These are phyloP conservation scores for Russula compacta DNA, from an alignment of 768 basidiomycete species.

Conservation along the genomic window DNA sequence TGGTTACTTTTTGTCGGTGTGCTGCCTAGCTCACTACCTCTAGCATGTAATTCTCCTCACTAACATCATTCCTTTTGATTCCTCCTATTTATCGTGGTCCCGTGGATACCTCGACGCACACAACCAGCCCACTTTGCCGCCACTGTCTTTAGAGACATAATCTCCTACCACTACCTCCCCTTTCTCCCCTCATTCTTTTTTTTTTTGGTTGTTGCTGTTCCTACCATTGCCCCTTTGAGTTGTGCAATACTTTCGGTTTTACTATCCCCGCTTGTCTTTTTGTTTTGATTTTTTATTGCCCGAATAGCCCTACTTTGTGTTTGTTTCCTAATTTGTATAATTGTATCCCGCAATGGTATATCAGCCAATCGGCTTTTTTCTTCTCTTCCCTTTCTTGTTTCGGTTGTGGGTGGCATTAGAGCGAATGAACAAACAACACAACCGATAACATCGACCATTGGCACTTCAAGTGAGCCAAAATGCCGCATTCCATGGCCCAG, in stretches of 20 bases:
- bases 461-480: background rate
- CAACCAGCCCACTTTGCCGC: background rate
- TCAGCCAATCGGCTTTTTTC: conserved; percentile 3
- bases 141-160: conserved; percentile 1
- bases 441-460: too few relatives aligned
- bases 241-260: conserved; percentile 7
- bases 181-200: background rate
- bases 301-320: conserved; percentile 10
- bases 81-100: conserved; percentile 15
- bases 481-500: background rate
- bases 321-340: conserved; percentile 18
- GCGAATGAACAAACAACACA: too few relatives aligned
- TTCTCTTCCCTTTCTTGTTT: background rate
- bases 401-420: too few relatives aligned
- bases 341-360: conserved; percentile 12
- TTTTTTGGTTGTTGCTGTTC: conserved; percentile 5
- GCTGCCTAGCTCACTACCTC: background rate
- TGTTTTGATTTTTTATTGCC: conserved; percentile 4
- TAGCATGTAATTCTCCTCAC: conserved; percentile 12
- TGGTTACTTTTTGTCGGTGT: background rate
- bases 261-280: background rate
- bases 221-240: background rate
- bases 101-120: conserved; percentile 16
- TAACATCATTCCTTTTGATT: conserved; percentile 4
- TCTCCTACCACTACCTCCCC: background rate